Percentiles rank a stretch among this genome's conserved stretches.
Conservation (phyloP, 352 stramenopile species). For the Halophytophthora polymorphica region DNA sequence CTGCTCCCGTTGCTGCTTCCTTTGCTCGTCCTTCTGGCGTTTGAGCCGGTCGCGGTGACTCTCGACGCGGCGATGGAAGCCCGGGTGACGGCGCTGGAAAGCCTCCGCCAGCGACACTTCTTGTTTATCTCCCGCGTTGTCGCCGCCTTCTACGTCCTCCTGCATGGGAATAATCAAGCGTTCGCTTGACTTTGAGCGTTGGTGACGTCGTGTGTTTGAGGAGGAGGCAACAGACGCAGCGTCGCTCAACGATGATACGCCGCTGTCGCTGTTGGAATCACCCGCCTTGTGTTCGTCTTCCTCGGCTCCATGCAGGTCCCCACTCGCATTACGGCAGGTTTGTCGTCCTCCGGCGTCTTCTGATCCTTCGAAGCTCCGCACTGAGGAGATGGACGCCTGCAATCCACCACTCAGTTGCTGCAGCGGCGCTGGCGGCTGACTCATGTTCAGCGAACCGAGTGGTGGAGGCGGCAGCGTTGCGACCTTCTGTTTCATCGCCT, state of each 20-base stretch:
- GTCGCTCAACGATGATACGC: slow-evolving; percentile 1
- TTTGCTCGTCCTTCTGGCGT: slow-evolving; percentile 26
- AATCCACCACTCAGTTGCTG: slow-evolving; percentile 3
- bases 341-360: not conserved
- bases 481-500: slow-evolving; percentile 22
- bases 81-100: slow-evolving; percentile 54
- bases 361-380: not conserved
- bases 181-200: slow-evolving; percentile 12
- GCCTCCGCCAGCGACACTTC: slow-evolving; percentile 52
- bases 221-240: slow-evolving; percentile 7
- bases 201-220: slow-evolving; percentile 5
- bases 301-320: slow-evolving; percentile 7
- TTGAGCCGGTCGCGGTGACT: slow-evolving; percentile 27
- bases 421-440: slow-evolving; percentile 31
- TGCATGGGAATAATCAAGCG: slow-evolving; percentile 16
- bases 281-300: slow-evolving; percentile 30
- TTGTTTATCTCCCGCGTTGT: slow-evolving; percentile 3
- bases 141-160: slow-evolving; percentile 5
- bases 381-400: not conserved
- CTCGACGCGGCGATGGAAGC: slow-evolving; percentile 38
- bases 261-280: slow-evolving; percentile 15
- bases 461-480: slow-evolving; percentile 31
- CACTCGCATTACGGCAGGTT: not conserved
- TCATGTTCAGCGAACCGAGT: slow-evolving; percentile 45
- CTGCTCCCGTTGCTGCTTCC: slow-evolving; percentile 11